Conservation (phyloP, 345 rosid species). For the Salix exigua region DNA sequence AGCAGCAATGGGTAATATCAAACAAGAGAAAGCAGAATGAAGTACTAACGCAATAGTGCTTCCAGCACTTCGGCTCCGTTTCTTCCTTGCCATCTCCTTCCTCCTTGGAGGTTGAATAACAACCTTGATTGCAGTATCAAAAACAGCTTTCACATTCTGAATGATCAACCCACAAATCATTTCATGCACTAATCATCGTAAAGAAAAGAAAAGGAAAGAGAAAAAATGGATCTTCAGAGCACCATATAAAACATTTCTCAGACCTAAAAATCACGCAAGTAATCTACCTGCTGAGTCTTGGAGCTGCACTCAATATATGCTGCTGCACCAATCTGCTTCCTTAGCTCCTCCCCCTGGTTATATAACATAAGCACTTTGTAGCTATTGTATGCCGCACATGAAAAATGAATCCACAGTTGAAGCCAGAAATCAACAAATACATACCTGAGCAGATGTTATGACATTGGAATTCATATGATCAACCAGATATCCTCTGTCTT, state of each 20-base stretch:
- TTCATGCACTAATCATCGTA: not conserved
- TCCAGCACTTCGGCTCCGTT: slow-evolving; percentile 61
- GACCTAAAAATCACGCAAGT: not conserved
- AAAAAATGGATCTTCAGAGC: not conserved
- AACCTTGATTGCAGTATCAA: slow-evolving; percentile 90
- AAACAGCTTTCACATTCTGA: slow-evolving; percentile 92
- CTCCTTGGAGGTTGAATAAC: slow-evolving; percentile 95
- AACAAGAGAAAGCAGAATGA: not conserved
- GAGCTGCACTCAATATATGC: slow-evolving; percentile 98
- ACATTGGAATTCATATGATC: slow-evolving; percentile 65
- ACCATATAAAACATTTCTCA: not conserved
- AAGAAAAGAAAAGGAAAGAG: not conserved
- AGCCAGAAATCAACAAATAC: not conserved
- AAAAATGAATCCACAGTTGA: not conserved
- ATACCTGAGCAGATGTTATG: slow-evolving; percentile 74
- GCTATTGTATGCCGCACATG: not conserved
- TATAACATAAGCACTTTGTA: not conserved
- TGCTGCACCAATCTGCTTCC: slow-evolving; percentile 93
- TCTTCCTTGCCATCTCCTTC: slow-evolving; percentile 65
- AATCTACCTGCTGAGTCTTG: slow-evolving; percentile 85
- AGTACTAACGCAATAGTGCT: slow-evolving; percentile 69
- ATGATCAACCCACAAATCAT: not conserved
- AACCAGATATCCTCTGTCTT: slow-evolving; percentile 59
- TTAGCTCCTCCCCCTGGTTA: slow-evolving; percentile 82
- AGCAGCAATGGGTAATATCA: not conserved